phyloP scores from a whole-genome alignment of 2,329 filamentous ascomycete genomes.

The Ophiocordyceps camponoti-leonardi region DNA sequence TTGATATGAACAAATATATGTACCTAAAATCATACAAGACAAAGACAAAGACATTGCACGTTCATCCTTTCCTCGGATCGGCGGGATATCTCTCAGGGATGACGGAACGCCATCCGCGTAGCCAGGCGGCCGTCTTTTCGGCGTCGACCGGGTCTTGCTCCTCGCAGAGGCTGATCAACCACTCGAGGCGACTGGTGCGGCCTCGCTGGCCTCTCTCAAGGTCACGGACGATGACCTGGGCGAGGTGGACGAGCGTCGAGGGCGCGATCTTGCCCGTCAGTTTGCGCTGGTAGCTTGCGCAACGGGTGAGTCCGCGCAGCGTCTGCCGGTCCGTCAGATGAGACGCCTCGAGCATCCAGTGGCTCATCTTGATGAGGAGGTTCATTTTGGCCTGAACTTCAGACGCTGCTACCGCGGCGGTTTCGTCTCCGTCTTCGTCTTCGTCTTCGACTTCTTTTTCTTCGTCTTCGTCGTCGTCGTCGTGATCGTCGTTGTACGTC shows the following conservation, averaged over 20 bases:
- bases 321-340: slow-evolving; percentile 13
- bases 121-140: slow-evolving; percentile 2
- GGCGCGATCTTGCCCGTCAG: slow-evolving; percentile 9
- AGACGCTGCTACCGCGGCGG: neutral
- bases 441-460: neutral
- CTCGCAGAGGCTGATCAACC: slow-evolving; percentile 12
- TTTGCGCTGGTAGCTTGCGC: slow-evolving; percentile 9
- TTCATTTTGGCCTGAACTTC: slow-evolving; percentile 8
- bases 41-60: too few species aligned
- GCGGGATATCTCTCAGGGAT: neutral
- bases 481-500: neutral
- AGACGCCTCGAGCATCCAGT: slow-evolving; percentile 11
- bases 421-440: too few species aligned
- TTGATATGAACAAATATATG: neutral
- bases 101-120: slow-evolving; percentile 10
- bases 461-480: too few species aligned
- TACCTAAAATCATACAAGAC: too few species aligned
- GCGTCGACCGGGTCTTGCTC: slow-evolving; percentile 7
- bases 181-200: slow-evolving; percentile 12
- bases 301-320: slow-evolving; percentile 13
- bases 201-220: slow-evolving; percentile 16
- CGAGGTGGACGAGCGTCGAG: slow-evolving; percentile 10
- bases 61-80: too few species aligned
- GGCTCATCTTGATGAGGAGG: slow-evolving; percentile 13
- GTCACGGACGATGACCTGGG: slow-evolving; percentile 13